A percentile compares a stretch with the other conserved stretches of the same genome.
These are phyloP conservation scores for Basidioascus undulatus DNA, from an alignment of 768 basidiomycete species.

Conservation along the genomic window DNA sequence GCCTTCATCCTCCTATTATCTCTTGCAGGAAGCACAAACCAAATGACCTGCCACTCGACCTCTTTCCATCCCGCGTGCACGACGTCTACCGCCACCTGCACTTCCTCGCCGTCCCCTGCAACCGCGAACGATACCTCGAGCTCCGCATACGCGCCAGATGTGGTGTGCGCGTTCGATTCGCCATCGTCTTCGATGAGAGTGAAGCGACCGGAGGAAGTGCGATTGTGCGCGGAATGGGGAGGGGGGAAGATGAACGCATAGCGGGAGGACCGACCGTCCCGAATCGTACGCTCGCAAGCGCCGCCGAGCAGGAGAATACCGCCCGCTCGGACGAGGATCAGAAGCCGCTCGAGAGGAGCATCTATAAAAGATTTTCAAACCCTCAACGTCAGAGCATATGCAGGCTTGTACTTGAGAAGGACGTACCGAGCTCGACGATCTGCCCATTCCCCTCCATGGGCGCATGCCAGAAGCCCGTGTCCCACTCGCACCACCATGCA, in stretches of 20 bases:
- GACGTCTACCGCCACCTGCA: too few relatives aligned
- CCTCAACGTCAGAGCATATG: too few relatives aligned
- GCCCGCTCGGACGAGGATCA: background rate
- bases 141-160: conserved; percentile 1
- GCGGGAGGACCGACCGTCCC: background rate
- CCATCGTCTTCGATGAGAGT: conserved; percentile 1
- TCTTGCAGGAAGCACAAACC: too few relatives aligned
- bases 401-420: too few relatives aligned
- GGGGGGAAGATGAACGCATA: background rate
- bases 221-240: background rate
- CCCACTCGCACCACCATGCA: conserved; percentile 1
- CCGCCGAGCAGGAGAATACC: conserved; percentile 1
- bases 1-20: too few relatives aligned
- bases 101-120: too few relatives aligned
- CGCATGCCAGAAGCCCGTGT: background rate
- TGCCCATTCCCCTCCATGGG: background rate
- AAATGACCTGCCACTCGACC: too few relatives aligned
- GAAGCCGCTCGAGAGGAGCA: background rate
- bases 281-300: background rate
- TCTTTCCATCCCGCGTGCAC: too few relatives aligned
- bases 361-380: too few relatives aligned
- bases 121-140: conserved; percentile 1
- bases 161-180: background rate
- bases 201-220: background rate
- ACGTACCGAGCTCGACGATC: background rate